These are phyloP conservation scores for Phytophthora pseudosyringae DNA, from an alignment of 352 stramenopile genomes.

Conservation along the genomic window DNA sequence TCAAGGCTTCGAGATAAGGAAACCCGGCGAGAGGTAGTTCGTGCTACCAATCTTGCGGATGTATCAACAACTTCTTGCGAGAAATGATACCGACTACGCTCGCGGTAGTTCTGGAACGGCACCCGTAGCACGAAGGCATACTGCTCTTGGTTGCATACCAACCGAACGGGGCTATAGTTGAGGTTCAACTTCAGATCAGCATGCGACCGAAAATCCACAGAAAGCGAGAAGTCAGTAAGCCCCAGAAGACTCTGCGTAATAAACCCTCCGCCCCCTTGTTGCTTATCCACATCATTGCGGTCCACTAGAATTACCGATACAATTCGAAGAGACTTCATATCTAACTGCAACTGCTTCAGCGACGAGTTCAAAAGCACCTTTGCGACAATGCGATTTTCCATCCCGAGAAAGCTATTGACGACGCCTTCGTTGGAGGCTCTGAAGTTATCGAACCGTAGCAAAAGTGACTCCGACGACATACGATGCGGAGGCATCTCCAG, in stretches of 20 bases:
- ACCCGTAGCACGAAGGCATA: constrained; percentile 81
- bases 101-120: constrained; percentile 77
- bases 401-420: constrained; percentile 59
- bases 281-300: constrained; percentile 35
- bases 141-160: constrained; percentile 87
- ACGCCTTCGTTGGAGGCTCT: constrained; percentile 71
- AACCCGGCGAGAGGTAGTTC: constrained; percentile 32
- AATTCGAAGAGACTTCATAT: constrained; percentile 70
- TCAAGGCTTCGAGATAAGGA: constrained; percentile 36
- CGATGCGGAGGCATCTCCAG: constrained; percentile 83
- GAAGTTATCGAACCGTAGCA: constrained; percentile 76
- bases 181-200: constrained; percentile 64
- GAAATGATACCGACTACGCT: constrained; percentile 64
- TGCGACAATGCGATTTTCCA: constrained; percentile 79
- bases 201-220: constrained; percentile 68
- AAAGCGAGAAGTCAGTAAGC: constrained; percentile 64
- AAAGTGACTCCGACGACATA: constrained; percentile 75
- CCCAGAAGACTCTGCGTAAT: constrained; percentile 76
- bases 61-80: constrained; percentile 10
- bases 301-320: constrained; percentile 83
- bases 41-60: constrained; percentile 17
- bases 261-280: constrained; percentile 43
- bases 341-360: constrained; percentile 71
- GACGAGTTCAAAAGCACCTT: constrained; percentile 89
- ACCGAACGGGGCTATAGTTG: constrained; percentile 59